Base-by-base conservation (phyloP, 2,329 filamentous ascomycete genomes). In the Colletotrichum godetiae region DNA sequence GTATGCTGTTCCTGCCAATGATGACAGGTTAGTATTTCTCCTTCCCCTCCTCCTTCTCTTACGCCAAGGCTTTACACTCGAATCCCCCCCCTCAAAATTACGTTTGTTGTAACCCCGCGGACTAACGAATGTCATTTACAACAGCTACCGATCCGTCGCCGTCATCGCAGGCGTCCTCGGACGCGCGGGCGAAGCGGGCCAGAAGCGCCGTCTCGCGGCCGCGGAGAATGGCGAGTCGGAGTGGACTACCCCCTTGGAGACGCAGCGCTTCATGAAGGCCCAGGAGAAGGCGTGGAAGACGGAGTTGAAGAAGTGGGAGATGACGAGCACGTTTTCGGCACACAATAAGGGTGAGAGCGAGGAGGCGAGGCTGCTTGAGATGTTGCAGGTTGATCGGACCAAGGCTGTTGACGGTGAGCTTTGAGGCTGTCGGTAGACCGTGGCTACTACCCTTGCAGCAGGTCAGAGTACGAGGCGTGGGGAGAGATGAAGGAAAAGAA, bases 1-100 rank as follows among this genome's bases (percentile, higher is more conserved):
- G 4, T 99, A 99, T 81, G 94, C 94, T 15, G 98, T 99, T 77
- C 97, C 97, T 2, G 95, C 95, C 63, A 99, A 99, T 82, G 97
- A 99, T 80, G 97, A 99, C 87, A 95, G 92, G 93, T 94, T 82
- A 80, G 87, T 81, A 58, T 49, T 5, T 19, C 24, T 31, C n/a
- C 57, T 15, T 29, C 22, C 22, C 12, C 5, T 13, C 22, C 57
- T 22, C 22, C 13, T 3, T 8, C 4, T 19, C 12, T 33, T 4
- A 66, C n/a, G 15, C n/a, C n/a, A 8, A 42, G 15, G 15, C 37
- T 42, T 6, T 6, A 2, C 37, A 19, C 5, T 13, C 13, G 15
- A 35, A 6, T 4, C 5, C 12, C 5, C 5, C 5, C 12, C 5
- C 37, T 1, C 15, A 19, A 13, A 7, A 19, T 13, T 15, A 15